phyloP scores from a whole-genome alignment of 371 early-diverging fungal genomes.

The Actinomucor elegans region DNA sequence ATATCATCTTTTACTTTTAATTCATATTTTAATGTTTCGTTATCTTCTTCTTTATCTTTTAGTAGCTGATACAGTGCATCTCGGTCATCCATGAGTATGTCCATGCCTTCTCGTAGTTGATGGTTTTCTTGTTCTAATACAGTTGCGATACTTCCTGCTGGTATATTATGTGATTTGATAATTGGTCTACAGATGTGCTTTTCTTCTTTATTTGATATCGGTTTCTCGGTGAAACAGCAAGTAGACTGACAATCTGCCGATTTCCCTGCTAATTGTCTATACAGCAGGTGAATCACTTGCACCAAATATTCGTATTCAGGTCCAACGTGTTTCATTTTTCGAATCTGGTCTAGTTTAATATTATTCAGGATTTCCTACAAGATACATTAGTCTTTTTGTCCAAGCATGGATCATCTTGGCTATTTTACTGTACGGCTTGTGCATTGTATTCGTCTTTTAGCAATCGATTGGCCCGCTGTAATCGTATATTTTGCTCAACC shows the following conservation, averaged over 20 bases:
- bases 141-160: constrained; percentile 21
- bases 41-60: constrained; percentile 43
- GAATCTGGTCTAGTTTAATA: constrained; percentile 35
- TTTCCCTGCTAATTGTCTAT: constrained; percentile 42
- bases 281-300: constrained; percentile 44
- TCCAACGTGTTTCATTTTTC: constrained; percentile 41
- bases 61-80: constrained; percentile 28
- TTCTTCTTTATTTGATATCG: constrained; percentile 23
- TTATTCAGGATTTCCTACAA: constrained; percentile 34
- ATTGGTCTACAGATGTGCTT: constrained; percentile 35
- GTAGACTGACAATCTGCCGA: constrained; percentile 35
- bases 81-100: constrained; percentile 23
- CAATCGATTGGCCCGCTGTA: constrained; percentile 44
- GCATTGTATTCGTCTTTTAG: constrained; percentile 33
- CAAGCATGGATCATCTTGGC: neutral
- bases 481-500: constrained; percentile 38
- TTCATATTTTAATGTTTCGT: constrained; percentile 39
- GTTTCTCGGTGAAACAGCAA: constrained; percentile 42
- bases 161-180: constrained; percentile 30
- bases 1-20: constrained; percentile 45
- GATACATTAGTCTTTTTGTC: neutral
- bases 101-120: constrained; percentile 29
- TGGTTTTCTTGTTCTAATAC: constrained; percentile 30
- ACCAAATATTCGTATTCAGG: constrained; percentile 58
- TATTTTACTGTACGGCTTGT: constrained; percentile 18